Percentiles rank a stretch among this genome's conserved stretches.
These are phyloP conservation scores for Naganishia sp. DNA, from an alignment of 1,284 basidiomycete genomes.

Conservation along the genomic window DNA sequence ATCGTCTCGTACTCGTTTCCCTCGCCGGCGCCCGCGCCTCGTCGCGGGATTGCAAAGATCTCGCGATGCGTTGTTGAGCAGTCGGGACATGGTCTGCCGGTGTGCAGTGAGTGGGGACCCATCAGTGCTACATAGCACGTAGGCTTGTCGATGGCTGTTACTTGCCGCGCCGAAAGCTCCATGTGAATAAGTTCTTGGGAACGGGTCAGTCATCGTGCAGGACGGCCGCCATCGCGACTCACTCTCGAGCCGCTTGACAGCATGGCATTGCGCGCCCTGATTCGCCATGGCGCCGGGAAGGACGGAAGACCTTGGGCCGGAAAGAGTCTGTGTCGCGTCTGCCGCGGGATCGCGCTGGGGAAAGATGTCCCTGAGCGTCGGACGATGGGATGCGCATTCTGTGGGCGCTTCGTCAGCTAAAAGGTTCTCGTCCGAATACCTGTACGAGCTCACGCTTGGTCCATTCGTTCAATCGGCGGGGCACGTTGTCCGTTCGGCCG, in stretches of 20 bases:
- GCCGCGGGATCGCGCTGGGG: constrained; percentile 36
- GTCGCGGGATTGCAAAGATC: constrained; percentile 13
- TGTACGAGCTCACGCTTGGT: constrained; percentile 41
- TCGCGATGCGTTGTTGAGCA: constrained; percentile 47
- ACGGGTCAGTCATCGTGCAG: background rate
- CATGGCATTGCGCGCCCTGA: constrained; percentile 11
- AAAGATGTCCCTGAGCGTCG: constrained; percentile 50
- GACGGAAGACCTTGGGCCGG: constrained; percentile 21
- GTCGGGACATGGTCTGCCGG: constrained; percentile 40
- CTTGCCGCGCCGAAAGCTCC: constrained; percentile 48
- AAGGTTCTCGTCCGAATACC: too few species aligned
- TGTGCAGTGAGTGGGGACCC: background rate
- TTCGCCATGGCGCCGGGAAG: constrained; percentile 33
- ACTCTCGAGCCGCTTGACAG: constrained; percentile 35
- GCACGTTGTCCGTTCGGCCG: constrained; percentile 53
- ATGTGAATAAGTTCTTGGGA: constrained; percentile 48
- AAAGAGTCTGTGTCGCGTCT: background rate
- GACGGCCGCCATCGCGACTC: background rate
- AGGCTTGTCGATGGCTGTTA: constrained; percentile 2
- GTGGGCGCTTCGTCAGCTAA: background rate
- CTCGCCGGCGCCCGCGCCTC: constrained; percentile 4
- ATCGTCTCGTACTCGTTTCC: constrained; percentile 41
- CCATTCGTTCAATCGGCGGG: constrained; percentile 52
- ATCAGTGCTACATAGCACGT: constrained; percentile 33
- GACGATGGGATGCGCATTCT: constrained; percentile 49